Evolutionary conservation across 192 early-diverging fungal genomes (phyloP).

Genomic region (Cetraspora pellucida): DNA sequence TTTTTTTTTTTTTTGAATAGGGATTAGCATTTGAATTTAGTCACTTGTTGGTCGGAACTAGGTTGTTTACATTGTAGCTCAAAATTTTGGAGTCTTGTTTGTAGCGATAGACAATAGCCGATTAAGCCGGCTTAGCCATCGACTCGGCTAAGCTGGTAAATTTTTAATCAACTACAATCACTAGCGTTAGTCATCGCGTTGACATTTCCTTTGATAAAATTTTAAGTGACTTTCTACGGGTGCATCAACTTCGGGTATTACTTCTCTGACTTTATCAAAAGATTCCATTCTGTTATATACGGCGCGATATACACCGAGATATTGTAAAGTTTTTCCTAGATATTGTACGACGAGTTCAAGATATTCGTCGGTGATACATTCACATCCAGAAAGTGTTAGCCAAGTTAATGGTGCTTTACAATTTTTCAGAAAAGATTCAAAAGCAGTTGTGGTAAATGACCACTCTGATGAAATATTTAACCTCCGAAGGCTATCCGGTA

Average conservation of each 20-base stretch:
- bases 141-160: no score
- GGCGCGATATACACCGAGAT: constrained; percentile 16
- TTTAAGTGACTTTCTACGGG: constrained; percentile 5
- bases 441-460: neutral
- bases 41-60: no score
- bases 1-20: no score
- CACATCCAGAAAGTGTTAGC: constrained; percentile 1
- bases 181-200: constrained; percentile 14
- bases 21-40: no score
- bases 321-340: constrained; percentile 5
- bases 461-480: constrained; percentile 15
- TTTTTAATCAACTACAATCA: no score
- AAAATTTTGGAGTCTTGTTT: no score
- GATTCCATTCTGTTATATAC: constrained; percentile 22
- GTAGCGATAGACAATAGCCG: no score
- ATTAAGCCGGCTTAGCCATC: no score
- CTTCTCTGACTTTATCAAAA: constrained; percentile 22
- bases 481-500: constrained; percentile 14
- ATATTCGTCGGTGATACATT: constrained; percentile 15
- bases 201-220: constrained; percentile 24
- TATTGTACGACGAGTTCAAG: constrained; percentile 7
- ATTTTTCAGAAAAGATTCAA: constrained; percentile 20
- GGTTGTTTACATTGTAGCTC: no score
- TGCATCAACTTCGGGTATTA: constrained; percentile 3
- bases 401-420: constrained; percentile 19